These are phyloP conservation scores for Pholiota molesta DNA, from an alignment of 768 basidiomycete genomes.

Conservation along the genomic window DNA sequence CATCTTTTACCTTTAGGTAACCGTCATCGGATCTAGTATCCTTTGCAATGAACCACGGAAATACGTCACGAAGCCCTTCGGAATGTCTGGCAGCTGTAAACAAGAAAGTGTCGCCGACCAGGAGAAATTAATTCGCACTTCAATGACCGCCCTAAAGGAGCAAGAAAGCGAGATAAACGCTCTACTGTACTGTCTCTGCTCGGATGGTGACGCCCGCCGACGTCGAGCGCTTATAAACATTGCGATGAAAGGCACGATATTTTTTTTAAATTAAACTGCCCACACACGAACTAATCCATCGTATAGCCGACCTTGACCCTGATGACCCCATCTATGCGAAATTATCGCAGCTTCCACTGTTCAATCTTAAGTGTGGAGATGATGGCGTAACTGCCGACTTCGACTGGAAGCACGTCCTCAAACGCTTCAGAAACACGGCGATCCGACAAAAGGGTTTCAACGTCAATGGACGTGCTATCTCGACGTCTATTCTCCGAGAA, in stretches of 20 bases:
- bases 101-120: conserved; percentile 1
- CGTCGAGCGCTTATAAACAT: conserved; percentile 4
- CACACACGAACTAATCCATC: too few species aligned
- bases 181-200: neutral
- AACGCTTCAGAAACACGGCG: conserved; percentile 7
- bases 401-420: conserved; percentile 11
- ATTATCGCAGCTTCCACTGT: neutral
- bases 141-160: neutral
- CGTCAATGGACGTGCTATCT: neutral
- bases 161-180: neutral
- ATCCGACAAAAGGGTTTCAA: neutral
- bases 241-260: neutral
- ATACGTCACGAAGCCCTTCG: conserved; percentile 3
- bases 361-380: conserved; percentile 6
- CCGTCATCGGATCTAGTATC: neutral
- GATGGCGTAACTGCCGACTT: conserved; percentile 9
- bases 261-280: neutral
- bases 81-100: conserved; percentile 11
- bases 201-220: conserved; percentile 10
- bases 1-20: neutral
- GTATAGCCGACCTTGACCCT: neutral
- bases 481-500: neutral
- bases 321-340: neutral
- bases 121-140: neutral
- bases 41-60: neutral